Percentiles rank a stretch among this genome's conserved stretches.
Evolutionary conservation across 805 yeast genomes (phyloP).

Genomic region (Nakazawaea wyomingensis): DNA sequence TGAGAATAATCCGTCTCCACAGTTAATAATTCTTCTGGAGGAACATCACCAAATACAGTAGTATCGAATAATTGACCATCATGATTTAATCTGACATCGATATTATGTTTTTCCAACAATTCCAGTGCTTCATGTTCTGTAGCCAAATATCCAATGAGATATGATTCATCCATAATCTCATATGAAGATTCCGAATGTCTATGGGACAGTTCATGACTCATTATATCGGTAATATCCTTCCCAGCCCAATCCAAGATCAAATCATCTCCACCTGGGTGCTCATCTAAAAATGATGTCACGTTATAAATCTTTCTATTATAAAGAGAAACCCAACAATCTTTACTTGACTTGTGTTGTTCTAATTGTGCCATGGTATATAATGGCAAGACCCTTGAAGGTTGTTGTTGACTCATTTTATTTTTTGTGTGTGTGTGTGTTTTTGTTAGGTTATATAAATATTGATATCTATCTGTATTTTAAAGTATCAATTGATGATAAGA

Average conservation of each 20-base stretch:
- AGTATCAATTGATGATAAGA: too few relatives aligned
- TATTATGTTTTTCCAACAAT: slow-evolving; percentile 55
- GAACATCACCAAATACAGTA: slow-evolving; percentile 57
- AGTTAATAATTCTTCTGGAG: slow-evolving; percentile 65
- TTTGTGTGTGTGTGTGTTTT: background rate
- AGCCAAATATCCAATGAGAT: slow-evolving; percentile 80
- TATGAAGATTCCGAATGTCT: slow-evolving; percentile 84
- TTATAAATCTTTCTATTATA: slow-evolving; percentile 78
- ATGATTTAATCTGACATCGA: slow-evolving; percentile 49
- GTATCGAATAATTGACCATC: slow-evolving; percentile 37
- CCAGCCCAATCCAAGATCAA: slow-evolving; percentile 56
- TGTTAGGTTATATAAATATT: background rate
- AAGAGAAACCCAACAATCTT: slow-evolving; percentile 77
- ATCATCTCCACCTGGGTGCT: slow-evolving; percentile 68
- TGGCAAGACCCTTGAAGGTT: slow-evolving; percentile 48
- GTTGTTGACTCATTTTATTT: background rate
- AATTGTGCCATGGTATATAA: slow-evolving; percentile 52
- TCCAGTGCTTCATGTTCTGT: slow-evolving; percentile 72
- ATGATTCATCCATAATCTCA: slow-evolving; percentile 82
- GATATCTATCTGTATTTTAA: too few relatives aligned
- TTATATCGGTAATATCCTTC: slow-evolving; percentile 60
- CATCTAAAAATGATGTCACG: slow-evolving; percentile 67
- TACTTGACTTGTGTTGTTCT: slow-evolving; percentile 41
- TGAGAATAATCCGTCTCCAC: slow-evolving; percentile 71
- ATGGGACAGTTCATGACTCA: slow-evolving; percentile 68